Conservation (phyloP, 1,139 yeast species). For the Petasospora fabianii region DNA sequence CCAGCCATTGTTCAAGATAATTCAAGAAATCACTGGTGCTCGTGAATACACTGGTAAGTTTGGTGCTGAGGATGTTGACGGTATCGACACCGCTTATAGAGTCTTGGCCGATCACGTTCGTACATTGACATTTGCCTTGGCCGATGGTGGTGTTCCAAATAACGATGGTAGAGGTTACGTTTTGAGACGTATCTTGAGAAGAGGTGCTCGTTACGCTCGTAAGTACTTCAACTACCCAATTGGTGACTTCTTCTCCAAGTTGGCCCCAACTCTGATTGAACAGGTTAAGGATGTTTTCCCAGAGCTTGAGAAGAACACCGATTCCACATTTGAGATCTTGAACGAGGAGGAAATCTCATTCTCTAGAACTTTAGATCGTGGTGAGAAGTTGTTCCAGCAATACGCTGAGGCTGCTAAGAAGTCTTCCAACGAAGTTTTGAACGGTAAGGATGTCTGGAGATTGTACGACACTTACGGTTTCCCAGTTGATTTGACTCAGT, state of each 20-base stretch:
- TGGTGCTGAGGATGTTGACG: constrained; percentile 88
- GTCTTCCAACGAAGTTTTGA: constrained; percentile 69
- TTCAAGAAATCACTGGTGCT: constrained; percentile 89
- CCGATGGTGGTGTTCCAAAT: constrained; percentile 99
- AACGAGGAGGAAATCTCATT: constrained; percentile 95
- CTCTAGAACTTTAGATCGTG: constrained; percentile 93
- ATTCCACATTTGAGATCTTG: constrained; percentile 81
- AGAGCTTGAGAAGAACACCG: constrained; percentile 69
- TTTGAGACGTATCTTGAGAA: constrained; percentile 89
- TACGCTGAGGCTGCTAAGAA: constrained; percentile 81
- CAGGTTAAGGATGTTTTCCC: constrained; percentile 91
- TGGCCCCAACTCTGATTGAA: constrained; percentile 89
- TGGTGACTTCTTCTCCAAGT: constrained; percentile 86
- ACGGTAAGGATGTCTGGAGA: constrained; percentile 98
- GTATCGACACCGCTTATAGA: constrained; percentile 96
- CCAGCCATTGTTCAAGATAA: constrained; percentile 76
- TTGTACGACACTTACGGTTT: constrained; percentile 98
- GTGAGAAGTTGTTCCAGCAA: constrained; percentile 93
- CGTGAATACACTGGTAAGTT: constrained; percentile 90
- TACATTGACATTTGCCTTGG: constrained; percentile 90
- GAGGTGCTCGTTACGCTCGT: constrained; percentile 97
- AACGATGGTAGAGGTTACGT: constrained; percentile 99
- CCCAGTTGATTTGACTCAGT: constrained; percentile 95
- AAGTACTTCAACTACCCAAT: constrained; percentile 95
- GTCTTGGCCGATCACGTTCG: constrained; percentile 98